Percentiles rank a stretch among this genome's conserved stretches.
Evolutionary conservation across 169 alveolate genomes (phyloP).

Genomic region (Cystoisospora suis): DNA sequence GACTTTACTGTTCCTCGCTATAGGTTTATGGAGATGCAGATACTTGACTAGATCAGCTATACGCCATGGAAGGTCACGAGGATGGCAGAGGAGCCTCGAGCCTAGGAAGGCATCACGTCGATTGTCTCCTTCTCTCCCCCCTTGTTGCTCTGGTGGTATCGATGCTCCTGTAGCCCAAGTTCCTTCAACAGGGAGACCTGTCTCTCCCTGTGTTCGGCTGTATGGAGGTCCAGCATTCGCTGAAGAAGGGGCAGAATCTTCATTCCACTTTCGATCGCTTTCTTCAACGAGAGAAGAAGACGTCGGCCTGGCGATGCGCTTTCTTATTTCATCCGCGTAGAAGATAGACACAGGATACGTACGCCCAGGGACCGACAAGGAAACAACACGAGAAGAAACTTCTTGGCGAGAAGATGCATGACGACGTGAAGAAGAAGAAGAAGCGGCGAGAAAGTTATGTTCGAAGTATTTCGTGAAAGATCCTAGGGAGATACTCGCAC

Average conservation of each 20-base stretch:
- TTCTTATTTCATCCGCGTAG: conserved; percentile 91
- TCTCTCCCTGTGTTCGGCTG: too few relatives aligned
- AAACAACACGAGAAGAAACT: not conserved
- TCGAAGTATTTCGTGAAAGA: conserved; percentile 81
- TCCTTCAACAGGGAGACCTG: too few relatives aligned
- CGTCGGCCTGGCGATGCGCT: too few relatives aligned
- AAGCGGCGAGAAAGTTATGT: conserved; percentile 84
- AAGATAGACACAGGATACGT: conserved; percentile 96
- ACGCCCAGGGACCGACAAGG: conserved; percentile 96
- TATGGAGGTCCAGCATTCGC: too few relatives aligned
- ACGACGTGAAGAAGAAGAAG: not conserved
- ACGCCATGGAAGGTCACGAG: not conserved
- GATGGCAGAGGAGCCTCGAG: too few relatives aligned
- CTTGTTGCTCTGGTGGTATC: not conserved
- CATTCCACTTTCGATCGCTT: too few relatives aligned
- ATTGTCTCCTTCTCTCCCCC: too few relatives aligned
- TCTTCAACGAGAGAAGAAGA: conserved; percentile 75
- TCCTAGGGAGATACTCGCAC: conserved; percentile 97
- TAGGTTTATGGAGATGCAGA: not conserved
- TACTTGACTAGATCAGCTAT: not conserved
- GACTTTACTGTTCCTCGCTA: too few relatives aligned
- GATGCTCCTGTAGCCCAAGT: not conserved
- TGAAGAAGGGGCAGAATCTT: too few relatives aligned
- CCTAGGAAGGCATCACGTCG: too few relatives aligned
- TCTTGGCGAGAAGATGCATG: not conserved